Evolutionary conservation across 1,284 basidiomycete species (phyloP).

Genomic region (Ustilago cynodontis): DNA sequence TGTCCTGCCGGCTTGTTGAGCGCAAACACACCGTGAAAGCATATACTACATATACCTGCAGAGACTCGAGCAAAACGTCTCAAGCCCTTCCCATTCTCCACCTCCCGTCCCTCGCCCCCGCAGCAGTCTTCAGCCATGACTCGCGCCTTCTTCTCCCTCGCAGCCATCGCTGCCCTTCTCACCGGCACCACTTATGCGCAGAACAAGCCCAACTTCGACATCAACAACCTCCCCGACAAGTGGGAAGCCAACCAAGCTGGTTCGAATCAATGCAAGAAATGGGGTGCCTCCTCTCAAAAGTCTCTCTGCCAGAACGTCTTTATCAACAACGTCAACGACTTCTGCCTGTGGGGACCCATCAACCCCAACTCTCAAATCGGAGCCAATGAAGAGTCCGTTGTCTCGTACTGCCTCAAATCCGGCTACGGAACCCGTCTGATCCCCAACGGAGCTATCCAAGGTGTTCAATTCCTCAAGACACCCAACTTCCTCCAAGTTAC

Average conservation of each 20-base stretch:
- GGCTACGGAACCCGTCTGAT: slow-evolving; percentile 76
- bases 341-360: slow-evolving; percentile 63
- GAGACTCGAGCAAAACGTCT: background rate
- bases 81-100: background rate
- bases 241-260: slow-evolving; percentile 64
- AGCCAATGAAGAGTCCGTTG: slow-evolving; percentile 74
- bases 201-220: slow-evolving; percentile 53
- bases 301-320: slow-evolving; percentile 66
- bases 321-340: slow-evolving; percentile 63
- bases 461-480: slow-evolving; percentile 79
- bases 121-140: slow-evolving; percentile 13
- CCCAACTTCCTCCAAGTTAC: slow-evolving; percentile 79
- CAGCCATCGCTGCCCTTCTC: slow-evolving; percentile 12
- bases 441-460: slow-evolving; percentile 79
- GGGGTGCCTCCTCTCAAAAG: slow-evolving; percentile 41
- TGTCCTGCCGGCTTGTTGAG: background rate
- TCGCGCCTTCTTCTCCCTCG: slow-evolving; percentile 20
- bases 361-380: slow-evolving; percentile 50
- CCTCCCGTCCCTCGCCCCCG: background rate
- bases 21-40: background rate
- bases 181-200: slow-evolving; percentile 16
- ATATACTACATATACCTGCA: background rate
- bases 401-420: slow-evolving; percentile 78
- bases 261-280: slow-evolving; percentile 62
- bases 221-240: slow-evolving; percentile 59